Conservation (phyloP, 805 yeast genomes). For the Wickerhamiella dianesei region DNA sequence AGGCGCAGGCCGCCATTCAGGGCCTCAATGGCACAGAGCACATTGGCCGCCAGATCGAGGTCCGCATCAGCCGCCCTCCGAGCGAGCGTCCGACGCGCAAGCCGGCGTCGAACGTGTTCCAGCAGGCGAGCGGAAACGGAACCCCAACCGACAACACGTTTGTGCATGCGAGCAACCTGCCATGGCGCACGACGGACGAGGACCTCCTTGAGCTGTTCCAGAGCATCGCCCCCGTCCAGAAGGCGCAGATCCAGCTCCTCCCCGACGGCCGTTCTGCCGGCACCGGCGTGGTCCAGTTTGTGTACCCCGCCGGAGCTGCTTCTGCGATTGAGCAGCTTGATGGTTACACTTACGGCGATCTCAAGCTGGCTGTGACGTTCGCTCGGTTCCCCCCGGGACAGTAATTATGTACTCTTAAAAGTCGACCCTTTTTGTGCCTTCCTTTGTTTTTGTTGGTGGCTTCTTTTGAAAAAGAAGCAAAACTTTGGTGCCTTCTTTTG, state of each 20-base stretch:
- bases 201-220: constrained; percentile 79
- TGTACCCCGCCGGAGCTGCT: constrained; percentile 51
- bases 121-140: constrained; percentile 53
- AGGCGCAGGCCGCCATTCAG: constrained; percentile 58
- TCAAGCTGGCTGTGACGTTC: constrained; percentile 54
- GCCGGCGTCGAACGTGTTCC: constrained; percentile 32
- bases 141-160: constrained; percentile 47
- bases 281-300: constrained; percentile 71
- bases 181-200: constrained; percentile 75
- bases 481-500: too few species aligned
- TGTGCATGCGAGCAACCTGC: constrained; percentile 52
- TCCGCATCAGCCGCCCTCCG: constrained; percentile 51
- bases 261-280: constrained; percentile 61
- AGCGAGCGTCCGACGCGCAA: constrained; percentile 16
- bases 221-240: constrained; percentile 60
- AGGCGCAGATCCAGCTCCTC: constrained; percentile 62
- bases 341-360: constrained; percentile 73
- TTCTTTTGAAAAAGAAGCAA: too few species aligned
- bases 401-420: background rate
- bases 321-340: constrained; percentile 61
- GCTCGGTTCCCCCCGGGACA: constrained; percentile 32
- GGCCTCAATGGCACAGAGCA: constrained; percentile 53
- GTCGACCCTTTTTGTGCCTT: background rate
- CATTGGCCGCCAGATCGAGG: constrained; percentile 68
- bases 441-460: background rate